A percentile compares a stretch with the other conserved stretches of the same genome.
phyloP scores from a whole-genome alignment of 768 basidiomycete genomes.

The Coprinopsis cinerea region DNA sequence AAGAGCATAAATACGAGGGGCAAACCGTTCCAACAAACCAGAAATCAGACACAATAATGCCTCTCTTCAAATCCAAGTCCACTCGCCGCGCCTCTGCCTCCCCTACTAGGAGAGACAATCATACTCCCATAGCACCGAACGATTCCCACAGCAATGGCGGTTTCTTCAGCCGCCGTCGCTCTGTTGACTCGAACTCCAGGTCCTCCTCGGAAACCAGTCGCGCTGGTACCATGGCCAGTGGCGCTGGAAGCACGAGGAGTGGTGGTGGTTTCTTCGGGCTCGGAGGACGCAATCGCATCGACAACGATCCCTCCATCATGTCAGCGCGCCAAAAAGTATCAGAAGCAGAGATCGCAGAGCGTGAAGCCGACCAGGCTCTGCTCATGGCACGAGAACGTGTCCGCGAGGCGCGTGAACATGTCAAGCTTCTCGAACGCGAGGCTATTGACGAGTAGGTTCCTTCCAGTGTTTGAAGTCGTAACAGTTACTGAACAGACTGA shows the following conservation, averaged over 20 bases:
- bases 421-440: constrained; percentile 44
- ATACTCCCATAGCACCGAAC: constrained; percentile 8
- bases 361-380: constrained; percentile 46
- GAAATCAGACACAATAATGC: constrained; percentile 14
- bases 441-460: constrained; percentile 41
- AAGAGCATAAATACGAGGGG: constrained; percentile 8
- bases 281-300: constrained; percentile 14
- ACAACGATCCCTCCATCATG: constrained; percentile 40
- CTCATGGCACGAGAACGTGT: constrained; percentile 39
- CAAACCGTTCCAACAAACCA: neutral
- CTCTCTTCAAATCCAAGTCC: constrained; percentile 22
- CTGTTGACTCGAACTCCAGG: too few relatives aligned
- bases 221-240: too few relatives aligned
- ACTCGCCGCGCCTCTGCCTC: constrained; percentile 5
- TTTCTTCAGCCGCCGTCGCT: constrained; percentile 24
- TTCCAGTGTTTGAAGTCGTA: neutral
- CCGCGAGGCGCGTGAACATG: constrained; percentile 41
- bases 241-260: too few relatives aligned
- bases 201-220: too few relatives aligned
- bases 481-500: constrained; percentile 7
- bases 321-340: constrained; percentile 45
- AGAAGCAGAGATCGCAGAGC: constrained; percentile 46
- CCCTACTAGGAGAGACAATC: constrained; percentile 20
- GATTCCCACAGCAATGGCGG: constrained; percentile 15
- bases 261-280: too few relatives aligned